phyloP scores from a whole-genome alignment of 345 rosid species.

The Eucalyptus erythrocorys region DNA sequence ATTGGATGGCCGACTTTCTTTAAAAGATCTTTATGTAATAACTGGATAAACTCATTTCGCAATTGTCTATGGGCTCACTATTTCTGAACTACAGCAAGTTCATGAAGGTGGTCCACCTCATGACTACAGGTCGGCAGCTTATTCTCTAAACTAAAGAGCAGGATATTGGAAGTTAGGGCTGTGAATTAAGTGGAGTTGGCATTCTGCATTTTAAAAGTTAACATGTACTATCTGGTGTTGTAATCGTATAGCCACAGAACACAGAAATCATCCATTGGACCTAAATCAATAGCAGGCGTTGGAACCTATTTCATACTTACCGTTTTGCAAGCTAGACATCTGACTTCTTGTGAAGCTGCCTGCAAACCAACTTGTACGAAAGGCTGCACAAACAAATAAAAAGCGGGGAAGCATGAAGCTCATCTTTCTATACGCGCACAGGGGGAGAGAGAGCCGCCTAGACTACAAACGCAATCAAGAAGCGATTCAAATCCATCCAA shows the following conservation, averaged over 20 bases:
- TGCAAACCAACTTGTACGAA: conserved; percentile 64
- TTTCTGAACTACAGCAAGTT: background rate
- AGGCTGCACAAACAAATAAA: conserved; percentile 26
- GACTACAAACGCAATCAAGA: background rate
- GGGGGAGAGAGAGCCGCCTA: background rate
- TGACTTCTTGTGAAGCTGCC: conserved; percentile 47
- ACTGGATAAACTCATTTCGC: background rate
- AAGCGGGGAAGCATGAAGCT: background rate
- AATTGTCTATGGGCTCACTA: background rate
- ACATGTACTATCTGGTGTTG: background rate
- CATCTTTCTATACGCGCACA: background rate
- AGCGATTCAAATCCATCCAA: background rate
- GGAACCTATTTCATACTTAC: conserved; percentile 20
- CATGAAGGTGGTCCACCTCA: background rate
- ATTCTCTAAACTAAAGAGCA: background rate
- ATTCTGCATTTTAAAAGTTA: background rate
- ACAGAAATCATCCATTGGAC: background rate
- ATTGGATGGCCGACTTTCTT: background rate
- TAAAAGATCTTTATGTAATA: background rate
- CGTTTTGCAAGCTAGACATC: conserved; percentile 71
- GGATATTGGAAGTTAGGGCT: background rate
- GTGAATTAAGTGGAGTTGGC: background rate
- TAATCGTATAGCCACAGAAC: background rate
- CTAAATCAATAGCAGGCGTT: background rate
- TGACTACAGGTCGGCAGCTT: background rate